A percentile compares a stretch with the other conserved stretches of the same genome.
phyloP scores from a whole-genome alignment of 148 eudicot species.

The Nyssa sinensis region DNA sequence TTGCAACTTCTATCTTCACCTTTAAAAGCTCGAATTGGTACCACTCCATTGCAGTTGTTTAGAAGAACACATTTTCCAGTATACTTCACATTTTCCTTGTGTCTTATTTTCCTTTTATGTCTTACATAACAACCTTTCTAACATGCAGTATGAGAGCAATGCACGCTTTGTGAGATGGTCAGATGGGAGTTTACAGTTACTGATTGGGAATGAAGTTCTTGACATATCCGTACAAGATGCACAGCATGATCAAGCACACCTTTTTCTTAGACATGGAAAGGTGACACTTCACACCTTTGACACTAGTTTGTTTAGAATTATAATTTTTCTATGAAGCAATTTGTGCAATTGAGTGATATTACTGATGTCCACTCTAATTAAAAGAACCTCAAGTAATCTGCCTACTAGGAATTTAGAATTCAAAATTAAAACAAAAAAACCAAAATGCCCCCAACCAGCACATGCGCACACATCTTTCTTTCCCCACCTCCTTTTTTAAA shows the following conservation, averaged over 20 bases:
- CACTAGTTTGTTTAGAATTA: too few relatives aligned
- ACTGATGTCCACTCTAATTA: too few relatives aligned
- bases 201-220: conserved; percentile 95
- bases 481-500: too few relatives aligned
- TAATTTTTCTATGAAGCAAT: too few relatives aligned
- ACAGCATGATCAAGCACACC: conserved; percentile 88
- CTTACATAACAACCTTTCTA: not conserved
- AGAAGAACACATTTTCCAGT: not conserved
- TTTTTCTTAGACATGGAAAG: conserved; percentile 91
- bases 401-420: too few relatives aligned
- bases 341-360: too few relatives aligned
- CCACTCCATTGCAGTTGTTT: too few relatives aligned
- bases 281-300: too few relatives aligned
- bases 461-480: too few relatives aligned
- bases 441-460: too few relatives aligned
- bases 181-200: conserved; percentile 89
- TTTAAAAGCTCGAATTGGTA: conserved; percentile 12
- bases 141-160: conserved; percentile 85
- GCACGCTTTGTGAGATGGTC: conserved; percentile 99
- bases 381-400: too few relatives aligned
- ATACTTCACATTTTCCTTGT: not conserved
- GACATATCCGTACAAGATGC: conserved; percentile 97
- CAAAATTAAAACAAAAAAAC: too few relatives aligned
- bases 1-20: not conserved
- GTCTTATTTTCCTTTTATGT: not conserved